Percentiles rank a stretch among this genome's conserved stretches.
Conservation (phyloP, 768 basidiomycete genomes). For the Megacollybia marginata region DNA sequence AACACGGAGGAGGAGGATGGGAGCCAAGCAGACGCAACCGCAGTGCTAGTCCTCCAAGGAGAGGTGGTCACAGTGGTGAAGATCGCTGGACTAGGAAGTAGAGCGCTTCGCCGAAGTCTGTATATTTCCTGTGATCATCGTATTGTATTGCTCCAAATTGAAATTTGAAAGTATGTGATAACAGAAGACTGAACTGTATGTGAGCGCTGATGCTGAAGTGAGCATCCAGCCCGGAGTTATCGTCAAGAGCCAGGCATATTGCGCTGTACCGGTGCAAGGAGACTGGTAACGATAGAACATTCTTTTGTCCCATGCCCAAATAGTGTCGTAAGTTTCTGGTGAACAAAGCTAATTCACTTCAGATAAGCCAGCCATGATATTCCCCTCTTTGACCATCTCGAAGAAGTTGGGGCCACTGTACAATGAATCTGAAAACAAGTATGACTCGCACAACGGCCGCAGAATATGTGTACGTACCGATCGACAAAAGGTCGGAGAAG, state of each 20-base stretch:
- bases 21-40: conserved; percentile 70
- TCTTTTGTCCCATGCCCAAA: no score
- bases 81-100: conserved; percentile 71
- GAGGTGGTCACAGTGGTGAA: conserved; percentile 60
- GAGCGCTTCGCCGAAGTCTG: neutral
- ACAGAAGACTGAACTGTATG: no score
- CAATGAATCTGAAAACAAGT: conserved; percentile 58
- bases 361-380: conserved; percentile 63
- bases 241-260: no score
- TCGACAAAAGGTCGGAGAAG: conserved; percentile 80
- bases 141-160: no score
- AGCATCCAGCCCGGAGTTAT: no score
- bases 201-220: no score
- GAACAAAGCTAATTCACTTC: conserved; percentile 9
- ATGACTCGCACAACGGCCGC: neutral
- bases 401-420: conserved; percentile 77
- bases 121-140: no score
- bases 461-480: conserved; percentile 32
- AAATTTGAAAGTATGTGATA: no score
- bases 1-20: conserved; percentile 74
- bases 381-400: conserved; percentile 33
- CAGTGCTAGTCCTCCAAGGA: conserved; percentile 65
- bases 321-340: no score
- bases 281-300: no score
- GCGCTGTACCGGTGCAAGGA: no score